phyloP scores from a whole-genome alignment of 2,329 filamentous ascomycete species.

The Fusarium illudens region DNA sequence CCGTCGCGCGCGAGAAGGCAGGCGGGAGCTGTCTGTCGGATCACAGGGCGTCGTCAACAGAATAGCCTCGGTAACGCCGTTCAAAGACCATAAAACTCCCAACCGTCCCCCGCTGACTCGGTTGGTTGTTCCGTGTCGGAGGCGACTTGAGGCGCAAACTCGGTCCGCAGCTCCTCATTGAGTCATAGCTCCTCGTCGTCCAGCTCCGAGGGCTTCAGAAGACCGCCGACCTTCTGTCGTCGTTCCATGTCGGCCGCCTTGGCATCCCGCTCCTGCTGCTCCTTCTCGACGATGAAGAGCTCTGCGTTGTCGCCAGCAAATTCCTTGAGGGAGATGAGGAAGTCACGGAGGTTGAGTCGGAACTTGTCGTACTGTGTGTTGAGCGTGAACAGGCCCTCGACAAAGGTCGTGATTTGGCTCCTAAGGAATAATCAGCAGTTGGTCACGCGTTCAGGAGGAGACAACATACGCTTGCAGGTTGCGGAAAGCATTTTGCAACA shows the following conservation, averaged over 20 bases:
- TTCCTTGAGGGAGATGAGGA: conserved; percentile 96
- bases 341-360: conserved; percentile 94
- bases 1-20: neutral
- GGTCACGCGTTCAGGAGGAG: neutral
- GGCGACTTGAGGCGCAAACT: conserved; percentile 58
- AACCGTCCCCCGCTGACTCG: conserved; percentile 60
- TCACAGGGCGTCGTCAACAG: neutral
- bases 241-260: conserved; percentile 90
- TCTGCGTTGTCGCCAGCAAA: conserved; percentile 96
- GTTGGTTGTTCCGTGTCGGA: conserved; percentile 39
- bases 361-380: conserved; percentile 94
- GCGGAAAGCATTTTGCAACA: conserved; percentile 89
- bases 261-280: conserved; percentile 86
- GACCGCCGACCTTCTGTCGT: conserved; percentile 91
- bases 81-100: conserved; percentile 71
- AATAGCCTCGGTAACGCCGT: conserved; percentile 4
- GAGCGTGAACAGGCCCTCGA: conserved; percentile 85
- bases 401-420: conserved; percentile 87
- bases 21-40: neutral
- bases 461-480: conserved; percentile 85
- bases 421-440: conserved; percentile 58
- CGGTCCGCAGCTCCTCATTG: conserved; percentile 70
- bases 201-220: conserved; percentile 97
- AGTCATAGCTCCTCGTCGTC: conserved; percentile 94
- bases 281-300: conserved; percentile 91